phyloP scores from a whole-genome alignment of 2,329 filamentous ascomycete genomes.

The Fusarium oxysporum region DNA sequence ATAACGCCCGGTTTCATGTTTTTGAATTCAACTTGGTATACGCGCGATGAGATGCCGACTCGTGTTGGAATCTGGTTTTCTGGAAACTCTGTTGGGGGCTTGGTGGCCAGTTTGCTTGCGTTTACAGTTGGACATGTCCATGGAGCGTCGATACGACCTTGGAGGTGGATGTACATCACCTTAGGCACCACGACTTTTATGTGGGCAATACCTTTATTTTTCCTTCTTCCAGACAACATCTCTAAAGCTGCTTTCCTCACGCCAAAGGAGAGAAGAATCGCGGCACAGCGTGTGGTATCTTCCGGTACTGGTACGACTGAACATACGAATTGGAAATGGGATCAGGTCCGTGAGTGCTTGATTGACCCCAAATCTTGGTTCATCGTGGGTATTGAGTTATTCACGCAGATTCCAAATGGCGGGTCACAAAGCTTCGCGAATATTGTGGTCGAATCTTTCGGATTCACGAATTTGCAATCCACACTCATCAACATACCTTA shows the following conservation, averaged over 20 bases:
- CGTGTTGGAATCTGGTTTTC: slow-evolving; percentile 68
- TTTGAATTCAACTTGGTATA: slow-evolving; percentile 67
- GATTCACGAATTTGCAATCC: slow-evolving; percentile 65
- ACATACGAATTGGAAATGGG: slow-evolving; percentile 60
- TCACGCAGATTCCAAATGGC: slow-evolving; percentile 71
- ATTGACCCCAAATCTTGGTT: slow-evolving; percentile 71
- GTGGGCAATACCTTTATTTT: slow-evolving; percentile 61
- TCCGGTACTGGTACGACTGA: slow-evolving; percentile 65
- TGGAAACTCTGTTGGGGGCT: slow-evolving; percentile 61
- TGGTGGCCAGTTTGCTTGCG: slow-evolving; percentile 62
- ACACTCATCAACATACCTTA: slow-evolving; percentile 70
- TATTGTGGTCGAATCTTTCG: slow-evolving; percentile 66
- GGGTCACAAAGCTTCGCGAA: slow-evolving; percentile 71
- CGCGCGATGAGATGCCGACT: slow-evolving; percentile 65
- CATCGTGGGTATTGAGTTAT: slow-evolving; percentile 63
- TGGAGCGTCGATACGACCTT: slow-evolving; percentile 56
- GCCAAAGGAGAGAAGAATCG: slow-evolving; percentile 62
- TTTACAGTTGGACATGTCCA: slow-evolving; percentile 68
- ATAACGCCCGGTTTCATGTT: slow-evolving; percentile 67
- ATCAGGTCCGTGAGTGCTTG: slow-evolving; percentile 65
- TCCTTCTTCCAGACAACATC: slow-evolving; percentile 64
- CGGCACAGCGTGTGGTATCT: slow-evolving; percentile 58
- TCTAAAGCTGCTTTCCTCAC: slow-evolving; percentile 68
- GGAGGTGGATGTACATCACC: slow-evolving; percentile 70
- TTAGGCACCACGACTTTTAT: slow-evolving; percentile 63